Evolutionary conservation across 306 rosid genomes (phyloP).

Genomic region (Glycine soja): DNA sequence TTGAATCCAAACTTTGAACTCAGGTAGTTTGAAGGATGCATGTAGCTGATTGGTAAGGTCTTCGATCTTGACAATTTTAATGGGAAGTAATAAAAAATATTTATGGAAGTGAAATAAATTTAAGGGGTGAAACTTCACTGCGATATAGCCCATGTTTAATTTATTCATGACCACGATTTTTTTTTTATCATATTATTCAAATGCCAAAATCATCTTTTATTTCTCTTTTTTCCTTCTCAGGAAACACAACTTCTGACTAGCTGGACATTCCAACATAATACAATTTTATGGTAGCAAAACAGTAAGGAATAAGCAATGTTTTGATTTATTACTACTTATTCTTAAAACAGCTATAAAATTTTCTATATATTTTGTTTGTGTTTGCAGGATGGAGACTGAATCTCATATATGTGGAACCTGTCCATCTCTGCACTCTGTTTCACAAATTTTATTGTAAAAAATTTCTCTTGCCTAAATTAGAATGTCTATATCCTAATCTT

Average conservation of each 20-base stretch:
- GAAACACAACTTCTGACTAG: background rate
- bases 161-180: background rate
- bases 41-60: background rate
- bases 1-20: too few relatives aligned
- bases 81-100: background rate
- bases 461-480: background rate
- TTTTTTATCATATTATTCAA: background rate
- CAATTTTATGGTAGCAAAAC: background rate
- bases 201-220: background rate
- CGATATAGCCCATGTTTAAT: background rate
- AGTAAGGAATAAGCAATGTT: background rate
- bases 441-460: background rate
- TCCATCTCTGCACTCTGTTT: background rate
- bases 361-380: background rate
- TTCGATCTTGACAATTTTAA: background rate
- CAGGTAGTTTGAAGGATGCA: background rate
- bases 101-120: background rate
- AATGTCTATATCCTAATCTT: too few relatives aligned
- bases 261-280: background rate
- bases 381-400: background rate
- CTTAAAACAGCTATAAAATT: background rate
- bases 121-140: background rate
- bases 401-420: background rate
- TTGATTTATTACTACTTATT: too few relatives aligned
- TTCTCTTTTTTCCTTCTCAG: background rate